Base-by-base conservation (phyloP, 306 rosid genomes). In the Sindora glabra region DNA sequence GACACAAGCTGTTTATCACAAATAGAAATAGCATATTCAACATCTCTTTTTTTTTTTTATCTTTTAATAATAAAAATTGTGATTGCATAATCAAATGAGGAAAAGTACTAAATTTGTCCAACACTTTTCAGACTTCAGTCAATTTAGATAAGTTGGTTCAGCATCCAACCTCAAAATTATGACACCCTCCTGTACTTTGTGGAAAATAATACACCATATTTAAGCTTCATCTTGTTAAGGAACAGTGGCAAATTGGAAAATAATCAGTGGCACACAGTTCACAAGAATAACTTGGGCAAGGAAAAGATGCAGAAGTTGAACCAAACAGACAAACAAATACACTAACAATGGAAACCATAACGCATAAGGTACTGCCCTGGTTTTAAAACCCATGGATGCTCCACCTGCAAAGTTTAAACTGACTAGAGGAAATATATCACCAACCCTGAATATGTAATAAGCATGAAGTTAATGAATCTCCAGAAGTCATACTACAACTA, bases 161-260 rank as follows among this genome's bases (percentile, higher is more conserved):
- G 54, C 23, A 56, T 27, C 81, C 64, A 36, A 91, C 96, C 98
- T 88, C 98, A 91, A 81, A 56, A 91, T 87, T 14, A 89, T 73
- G 21, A 76, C 68, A 45, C 95, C 98, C 62, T 83, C 89, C 70
- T 79, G 92, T 39, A 63, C 72, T 68, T 80, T 91, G 81, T 77
- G 85, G 77, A 91, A 83, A 52, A 96, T 95, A 3, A 88, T 72
- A 72, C 98, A 91, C 98, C 92, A 88, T 82, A 75, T 39, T 55
- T 86, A 62, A 56, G 84, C 89, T 57, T 81, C 83, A 27, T 75
- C 92, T 92, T 91, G 71, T 67, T 59, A 33, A 66, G 72, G 18
- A 53, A 34, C 57, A 65, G 10, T n/a, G 13, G 64, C 25, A 54
- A 30, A 41, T 77, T 52, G 40, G 37, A 24, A 33, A 24, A 62